A percentile compares a stretch with the other conserved stretches of the same genome.
Conservation (phyloP, 345 rosid genomes). For the Eucalyptus fibrosa region DNA sequence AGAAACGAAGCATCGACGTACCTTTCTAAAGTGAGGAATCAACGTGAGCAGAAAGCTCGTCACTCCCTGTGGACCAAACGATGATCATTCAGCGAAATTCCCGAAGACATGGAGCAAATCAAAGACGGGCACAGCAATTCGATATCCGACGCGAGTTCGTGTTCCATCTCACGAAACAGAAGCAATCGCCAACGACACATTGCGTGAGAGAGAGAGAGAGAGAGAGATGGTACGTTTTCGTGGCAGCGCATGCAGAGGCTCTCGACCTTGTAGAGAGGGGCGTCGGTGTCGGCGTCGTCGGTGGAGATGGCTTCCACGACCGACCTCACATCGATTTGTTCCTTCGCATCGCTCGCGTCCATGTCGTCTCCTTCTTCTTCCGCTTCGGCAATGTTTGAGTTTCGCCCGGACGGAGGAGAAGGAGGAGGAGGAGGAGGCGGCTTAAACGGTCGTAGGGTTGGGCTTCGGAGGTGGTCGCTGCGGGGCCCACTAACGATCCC, state of each 20-base stretch:
- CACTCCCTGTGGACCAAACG: slow-evolving; percentile 34
- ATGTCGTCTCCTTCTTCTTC: background rate
- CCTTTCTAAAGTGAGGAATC: slow-evolving; percentile 91
- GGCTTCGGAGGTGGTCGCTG: background rate
- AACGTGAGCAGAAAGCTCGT: slow-evolving; percentile 64
- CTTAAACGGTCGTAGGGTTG: background rate
- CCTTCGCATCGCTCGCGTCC: background rate
- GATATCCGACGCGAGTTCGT: background rate
- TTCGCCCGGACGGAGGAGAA: background rate
- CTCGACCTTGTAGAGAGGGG: slow-evolving; percentile 75
- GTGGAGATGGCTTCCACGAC: slow-evolving; percentile 76
- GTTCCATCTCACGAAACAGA: background rate
- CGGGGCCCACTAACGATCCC: background rate
- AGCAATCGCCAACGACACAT: background rate
- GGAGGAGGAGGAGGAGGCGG: background rate
- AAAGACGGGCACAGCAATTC: background rate
- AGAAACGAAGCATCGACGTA: background rate
- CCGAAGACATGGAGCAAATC: background rate
- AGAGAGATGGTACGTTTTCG: slow-evolving; percentile 36
- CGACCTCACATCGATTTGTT: slow-evolving; percentile 41
- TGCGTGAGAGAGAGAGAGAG: background rate
- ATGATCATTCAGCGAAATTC: background rate
- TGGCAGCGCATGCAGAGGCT: slow-evolving; percentile 94
- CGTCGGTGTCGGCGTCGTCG: slow-evolving; percentile 34
- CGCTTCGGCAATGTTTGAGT: background rate